phyloP scores from a whole-genome alignment of 2,329 filamentous ascomycete genomes.

The Xylaria polymorpha region DNA sequence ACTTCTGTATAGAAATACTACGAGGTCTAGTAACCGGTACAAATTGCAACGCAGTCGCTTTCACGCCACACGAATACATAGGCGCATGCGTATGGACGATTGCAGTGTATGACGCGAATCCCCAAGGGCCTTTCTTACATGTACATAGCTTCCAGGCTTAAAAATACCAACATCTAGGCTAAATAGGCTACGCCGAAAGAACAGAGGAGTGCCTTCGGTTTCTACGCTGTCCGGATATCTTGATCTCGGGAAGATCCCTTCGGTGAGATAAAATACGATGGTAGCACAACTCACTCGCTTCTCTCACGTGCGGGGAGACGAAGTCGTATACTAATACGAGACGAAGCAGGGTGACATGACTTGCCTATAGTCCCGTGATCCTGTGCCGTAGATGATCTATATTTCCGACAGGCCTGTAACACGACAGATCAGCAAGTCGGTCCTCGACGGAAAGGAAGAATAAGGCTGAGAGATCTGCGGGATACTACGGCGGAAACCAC shows the following conservation, averaged over 20 bases:
- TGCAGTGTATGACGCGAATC: constrained; percentile 3
- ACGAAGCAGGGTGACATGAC: background rate
- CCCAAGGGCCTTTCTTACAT: constrained; percentile 4
- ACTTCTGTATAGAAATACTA: background rate
- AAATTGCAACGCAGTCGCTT: background rate
- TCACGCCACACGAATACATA: constrained; percentile 13
- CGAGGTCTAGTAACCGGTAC: background rate
- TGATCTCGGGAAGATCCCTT: background rate
- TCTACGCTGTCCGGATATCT: background rate
- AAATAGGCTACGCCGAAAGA: background rate
- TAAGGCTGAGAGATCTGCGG: constrained; percentile 7
- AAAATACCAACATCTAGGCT: background rate
- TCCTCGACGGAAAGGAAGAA: background rate
- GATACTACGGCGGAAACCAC: background rate
- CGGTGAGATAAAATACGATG: background rate
- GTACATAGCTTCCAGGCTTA: background rate
- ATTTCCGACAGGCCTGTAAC: background rate
- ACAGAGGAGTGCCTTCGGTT: background rate
- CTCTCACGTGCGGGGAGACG: background rate
- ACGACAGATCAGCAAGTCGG: background rate
- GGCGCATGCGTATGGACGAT: background rate
- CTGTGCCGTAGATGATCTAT: constrained; percentile 6
- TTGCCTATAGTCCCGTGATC: background rate
- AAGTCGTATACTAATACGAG: background rate
- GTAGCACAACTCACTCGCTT: background rate